These are phyloP conservation scores for Prunus mongolica DNA, from an alignment of 306 rosid species.

Conservation along the genomic window DNA sequence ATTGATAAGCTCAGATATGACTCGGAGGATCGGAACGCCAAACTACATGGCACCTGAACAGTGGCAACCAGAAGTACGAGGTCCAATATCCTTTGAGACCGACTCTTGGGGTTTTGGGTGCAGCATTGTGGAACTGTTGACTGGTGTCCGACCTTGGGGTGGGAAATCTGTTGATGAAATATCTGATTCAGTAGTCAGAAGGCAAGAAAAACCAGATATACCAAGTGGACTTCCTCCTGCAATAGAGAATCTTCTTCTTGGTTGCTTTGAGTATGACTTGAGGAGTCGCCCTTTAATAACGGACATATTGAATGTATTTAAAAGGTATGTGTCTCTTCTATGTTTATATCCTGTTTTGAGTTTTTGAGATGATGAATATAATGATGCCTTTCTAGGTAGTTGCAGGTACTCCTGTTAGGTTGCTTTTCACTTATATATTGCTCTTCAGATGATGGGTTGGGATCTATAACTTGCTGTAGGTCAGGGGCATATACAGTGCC, in stretches of 20 bases:
- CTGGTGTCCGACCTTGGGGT: slow-evolving; percentile 81
- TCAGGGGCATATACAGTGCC: not conserved
- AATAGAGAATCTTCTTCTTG: slow-evolving; percentile 60
- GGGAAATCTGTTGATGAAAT: slow-evolving; percentile 64
- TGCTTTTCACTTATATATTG: not conserved
- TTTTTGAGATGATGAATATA: not conserved
- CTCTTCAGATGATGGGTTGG: not conserved
- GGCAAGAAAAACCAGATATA: slow-evolving; percentile 70
- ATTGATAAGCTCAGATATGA: slow-evolving; percentile 46
- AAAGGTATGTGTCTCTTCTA: slow-evolving; percentile 45
- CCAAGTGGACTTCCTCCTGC: slow-evolving; percentile 85
- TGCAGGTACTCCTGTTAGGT: slow-evolving; percentile 6
- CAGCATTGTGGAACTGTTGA: slow-evolving; percentile 81
- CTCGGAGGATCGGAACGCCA: slow-evolving; percentile 80
- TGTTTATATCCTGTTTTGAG: not conserved
- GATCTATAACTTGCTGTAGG: not conserved
- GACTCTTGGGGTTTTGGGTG: slow-evolving; percentile 98
- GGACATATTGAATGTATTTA: slow-evolving; percentile 61
- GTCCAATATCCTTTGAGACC: slow-evolving; percentile 82
- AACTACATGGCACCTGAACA: slow-evolving; percentile 98
- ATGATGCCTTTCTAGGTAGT: not conserved
- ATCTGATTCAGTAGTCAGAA: slow-evolving; percentile 53
- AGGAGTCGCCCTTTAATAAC: slow-evolving; percentile 76
- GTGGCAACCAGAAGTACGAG: slow-evolving; percentile 87
- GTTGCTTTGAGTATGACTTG: slow-evolving; percentile 92